These are phyloP conservation scores for Globisporangium spiculum DNA, from an alignment of 352 stramenopile species.

Conservation along the genomic window DNA sequence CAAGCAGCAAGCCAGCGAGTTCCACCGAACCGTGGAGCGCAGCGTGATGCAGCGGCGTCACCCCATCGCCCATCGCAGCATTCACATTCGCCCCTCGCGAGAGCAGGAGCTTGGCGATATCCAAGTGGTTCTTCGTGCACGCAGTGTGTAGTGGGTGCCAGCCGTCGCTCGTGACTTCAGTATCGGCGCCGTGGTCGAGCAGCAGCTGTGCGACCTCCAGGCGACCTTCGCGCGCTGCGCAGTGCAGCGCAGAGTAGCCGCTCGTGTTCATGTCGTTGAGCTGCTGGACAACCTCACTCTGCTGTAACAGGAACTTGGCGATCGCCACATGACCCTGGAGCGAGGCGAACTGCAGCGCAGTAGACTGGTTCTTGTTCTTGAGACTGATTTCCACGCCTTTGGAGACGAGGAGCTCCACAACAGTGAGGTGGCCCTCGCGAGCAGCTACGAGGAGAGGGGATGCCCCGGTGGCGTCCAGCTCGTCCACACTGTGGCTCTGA, in stretches of 20 bases:
- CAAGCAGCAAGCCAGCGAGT: not conserved
- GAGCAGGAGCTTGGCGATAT: constrained; percentile 8
- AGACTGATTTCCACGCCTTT: not conserved
- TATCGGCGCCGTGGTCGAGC: constrained; percentile 9
- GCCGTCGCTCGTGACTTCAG: constrained; percentile 11
- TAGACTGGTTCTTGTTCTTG: constrained; percentile 7
- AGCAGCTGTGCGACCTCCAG: constrained; percentile 5
- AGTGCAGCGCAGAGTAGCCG: constrained; percentile 14
- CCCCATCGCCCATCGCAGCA: constrained; percentile 4
- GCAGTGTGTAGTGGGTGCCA: constrained; percentile 13
- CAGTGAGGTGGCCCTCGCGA: constrained; percentile 9
- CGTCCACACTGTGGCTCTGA: constrained; percentile 1
- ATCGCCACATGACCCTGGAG: not conserved
- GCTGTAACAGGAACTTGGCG: constrained; percentile 4
- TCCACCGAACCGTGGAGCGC: constrained; percentile 5
- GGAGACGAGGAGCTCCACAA: constrained; percentile 11
- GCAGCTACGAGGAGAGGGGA: constrained; percentile 10
- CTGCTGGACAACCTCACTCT: not conserved
- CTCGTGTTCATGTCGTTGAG: constrained; percentile 10
- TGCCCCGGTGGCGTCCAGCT: constrained; percentile 6
- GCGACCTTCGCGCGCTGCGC: constrained; percentile 2
- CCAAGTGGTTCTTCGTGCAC: constrained; percentile 8
- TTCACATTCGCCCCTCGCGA: constrained; percentile 8
- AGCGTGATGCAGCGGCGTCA: constrained; percentile 8
- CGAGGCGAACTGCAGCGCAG: constrained; percentile 6